Conservation (phyloP, 2,329 filamentous ascomycete species). For the Microdochium trichocladiopsis region DNA sequence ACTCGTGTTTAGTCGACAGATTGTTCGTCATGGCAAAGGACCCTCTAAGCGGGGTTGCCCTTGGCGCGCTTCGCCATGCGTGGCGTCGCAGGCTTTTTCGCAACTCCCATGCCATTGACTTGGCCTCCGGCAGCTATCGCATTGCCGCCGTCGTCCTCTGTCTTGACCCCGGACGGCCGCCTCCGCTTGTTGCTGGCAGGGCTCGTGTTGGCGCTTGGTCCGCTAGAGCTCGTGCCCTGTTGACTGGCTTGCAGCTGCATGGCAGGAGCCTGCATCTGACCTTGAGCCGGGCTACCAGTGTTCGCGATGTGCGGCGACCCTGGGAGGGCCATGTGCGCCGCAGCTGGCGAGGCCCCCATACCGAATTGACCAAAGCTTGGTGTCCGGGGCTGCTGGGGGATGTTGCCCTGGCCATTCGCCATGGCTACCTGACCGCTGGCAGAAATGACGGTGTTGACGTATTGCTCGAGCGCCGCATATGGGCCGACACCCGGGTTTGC, state of each 20-base stretch:
- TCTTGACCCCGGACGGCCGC: conserved; percentile 49
- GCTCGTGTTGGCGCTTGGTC: conserved; percentile 61
- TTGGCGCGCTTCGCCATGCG: conserved; percentile 49
- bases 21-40: background rate
- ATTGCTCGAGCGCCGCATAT: conserved; percentile 53
- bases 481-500: conserved; percentile 46
- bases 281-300: conserved; percentile 50
- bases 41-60: conserved; percentile 23
- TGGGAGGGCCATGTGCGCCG: conserved; percentile 52
- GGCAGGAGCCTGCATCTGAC: conserved; percentile 55
- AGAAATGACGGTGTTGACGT: conserved; percentile 42
- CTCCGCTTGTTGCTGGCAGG: conserved; percentile 54
- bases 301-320: conserved; percentile 47
- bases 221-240: conserved; percentile 59
- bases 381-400: conserved; percentile 42
- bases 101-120: conserved; percentile 40
- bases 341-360: conserved; percentile 53
- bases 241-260: conserved; percentile 64
- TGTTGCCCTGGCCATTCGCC: conserved; percentile 39
- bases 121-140: conserved; percentile 35
- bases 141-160: conserved; percentile 46
- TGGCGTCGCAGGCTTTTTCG: conserved; percentile 49
- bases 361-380: conserved; percentile 50
- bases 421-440: conserved; percentile 24
- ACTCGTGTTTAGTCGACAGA: background rate